phyloP scores from a whole-genome alignment of 768 basidiomycete species.

The Kwoniella bestiolae region DNA sequence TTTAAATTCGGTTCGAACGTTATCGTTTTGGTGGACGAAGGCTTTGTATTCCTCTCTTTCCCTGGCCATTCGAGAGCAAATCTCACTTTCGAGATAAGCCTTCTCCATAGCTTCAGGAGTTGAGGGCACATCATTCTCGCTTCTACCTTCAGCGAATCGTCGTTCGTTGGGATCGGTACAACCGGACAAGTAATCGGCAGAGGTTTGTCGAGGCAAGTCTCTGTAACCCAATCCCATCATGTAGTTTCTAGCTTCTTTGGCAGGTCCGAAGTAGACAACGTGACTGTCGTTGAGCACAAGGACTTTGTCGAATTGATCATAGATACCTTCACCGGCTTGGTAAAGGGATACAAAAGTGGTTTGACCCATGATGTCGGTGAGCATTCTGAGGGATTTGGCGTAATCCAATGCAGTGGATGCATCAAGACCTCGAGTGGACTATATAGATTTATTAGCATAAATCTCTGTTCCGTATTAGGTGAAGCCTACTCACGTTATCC shows the following conservation, averaged over 20 bases:
- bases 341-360: conserved; percentile 79
- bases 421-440: conserved; percentile 53
- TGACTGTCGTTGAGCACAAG: conserved; percentile 75
- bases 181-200: conserved; percentile 78
- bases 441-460: conserved; percentile 37
- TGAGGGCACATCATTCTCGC: conserved; percentile 66
- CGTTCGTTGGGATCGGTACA: conserved; percentile 61
- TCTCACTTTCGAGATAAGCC: conserved; percentile 65
- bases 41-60: conserved; percentile 69
- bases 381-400: conserved; percentile 73
- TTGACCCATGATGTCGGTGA: conserved; percentile 67
- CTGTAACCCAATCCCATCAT: conserved; percentile 74
- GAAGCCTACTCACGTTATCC: conserved; percentile 66
- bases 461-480: not conserved
- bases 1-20: conserved; percentile 72
- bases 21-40: conserved; percentile 63
- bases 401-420: conserved; percentile 89
- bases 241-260: conserved; percentile 68
- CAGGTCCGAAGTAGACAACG: conserved; percentile 76
- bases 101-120: conserved; percentile 71
- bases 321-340: conserved; percentile 72
- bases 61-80: conserved; percentile 60
- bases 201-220: conserved; percentile 77
- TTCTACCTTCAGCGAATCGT: conserved; percentile 72
- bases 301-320: conserved; percentile 75